Percentiles rank a stretch among this genome's conserved stretches.
phyloP scores from a whole-genome alignment of 1,284 basidiomycete genomes.

The Pascua sp. region DNA sequence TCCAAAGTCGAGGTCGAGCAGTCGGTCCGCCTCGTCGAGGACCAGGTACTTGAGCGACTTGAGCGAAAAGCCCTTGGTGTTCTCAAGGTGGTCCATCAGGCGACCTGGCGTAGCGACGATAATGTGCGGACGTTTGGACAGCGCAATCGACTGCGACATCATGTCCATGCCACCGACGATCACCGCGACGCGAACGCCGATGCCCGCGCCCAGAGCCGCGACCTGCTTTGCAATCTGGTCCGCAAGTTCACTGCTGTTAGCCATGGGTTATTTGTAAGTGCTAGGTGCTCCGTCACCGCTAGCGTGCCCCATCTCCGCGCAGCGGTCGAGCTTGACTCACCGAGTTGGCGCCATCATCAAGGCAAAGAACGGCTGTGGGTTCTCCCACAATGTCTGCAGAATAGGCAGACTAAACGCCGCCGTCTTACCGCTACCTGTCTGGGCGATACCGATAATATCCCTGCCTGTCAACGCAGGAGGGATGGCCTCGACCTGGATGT shows the following conservation, averaged over 20 bases:
- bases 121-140: slow-evolving; percentile 89
- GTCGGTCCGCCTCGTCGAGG: slow-evolving; percentile 93
- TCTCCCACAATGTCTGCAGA: slow-evolving; percentile 93
- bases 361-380: slow-evolving; percentile 89
- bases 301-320: neutral
- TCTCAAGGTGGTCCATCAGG: slow-evolving; percentile 91
- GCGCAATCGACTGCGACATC: slow-evolving; percentile 86
- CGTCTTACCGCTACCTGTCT: slow-evolving; percentile 97
- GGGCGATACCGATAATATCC: slow-evolving; percentile 96
- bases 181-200: slow-evolving; percentile 86
- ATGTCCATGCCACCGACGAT: slow-evolving; percentile 96
- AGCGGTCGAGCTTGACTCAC: slow-evolving; percentile 29
- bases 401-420: slow-evolving; percentile 96
- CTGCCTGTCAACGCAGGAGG: slow-evolving; percentile 85
- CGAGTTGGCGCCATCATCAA: slow-evolving; percentile 90
- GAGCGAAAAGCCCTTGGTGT: slow-evolving; percentile 95
- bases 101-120: slow-evolving; percentile 97
- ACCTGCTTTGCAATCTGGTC: slow-evolving; percentile 98
- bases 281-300: neutral
- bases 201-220: slow-evolving; percentile 84
- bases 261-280: neutral
- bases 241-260: slow-evolving; percentile 72
- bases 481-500: slow-evolving; percentile 85
- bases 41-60: slow-evolving; percentile 86
- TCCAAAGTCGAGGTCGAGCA: slow-evolving; percentile 97